Base-by-base conservation (phyloP, 495 filamentous ascomycete species). In the Xylaria scruposa region DNA sequence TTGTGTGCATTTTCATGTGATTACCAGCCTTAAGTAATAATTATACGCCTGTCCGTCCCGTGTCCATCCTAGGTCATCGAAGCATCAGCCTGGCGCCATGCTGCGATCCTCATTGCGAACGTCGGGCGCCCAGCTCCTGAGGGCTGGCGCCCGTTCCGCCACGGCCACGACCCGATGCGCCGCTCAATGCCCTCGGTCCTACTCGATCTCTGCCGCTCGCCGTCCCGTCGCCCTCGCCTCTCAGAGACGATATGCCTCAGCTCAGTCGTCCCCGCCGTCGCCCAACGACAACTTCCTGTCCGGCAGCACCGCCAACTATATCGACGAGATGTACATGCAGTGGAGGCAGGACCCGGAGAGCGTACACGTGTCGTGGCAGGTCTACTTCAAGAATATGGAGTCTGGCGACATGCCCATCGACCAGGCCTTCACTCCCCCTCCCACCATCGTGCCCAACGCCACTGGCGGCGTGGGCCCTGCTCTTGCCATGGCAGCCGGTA, bases 341-440 rank as follows among this genome's bases (percentile, higher is more conserved):
- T 99, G 96, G 96, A 97, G 95, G 85, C 87, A 91, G 72, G 94
- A 99, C 77, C 94, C 97, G 24, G 88, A 90, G 74, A 97, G 93
- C 82, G 96, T 99, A 56, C 96, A 99, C 83, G 87, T 97, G 77
- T 99, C 96, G 80, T 99, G 96, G 96, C 96, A 98, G 85, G 92
- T 95, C 74, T 99, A 99, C 90, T 99, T 99, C 88, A 91, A 90
- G 80, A 99, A 99, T 84, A 97, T 99, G 94, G 96, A 99, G 85
- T 91, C 90, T 70, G 96, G 97, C 81, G 93, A 95, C 75, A 98
- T 98, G 92, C 96, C 94, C 77, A 93, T 95, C 81, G 95, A 95
- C 62, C 92, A 97, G 81, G 96, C 96, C 74, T 99, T 99, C 87
- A 93, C 93, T 74, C 94, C 97, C 67, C 96, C 96, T 38, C 96